These are phyloP conservation scores for Aspergillus ustus DNA, from an alignment of 2,329 filamentous ascomycete genomes.

Conservation along the genomic window DNA sequence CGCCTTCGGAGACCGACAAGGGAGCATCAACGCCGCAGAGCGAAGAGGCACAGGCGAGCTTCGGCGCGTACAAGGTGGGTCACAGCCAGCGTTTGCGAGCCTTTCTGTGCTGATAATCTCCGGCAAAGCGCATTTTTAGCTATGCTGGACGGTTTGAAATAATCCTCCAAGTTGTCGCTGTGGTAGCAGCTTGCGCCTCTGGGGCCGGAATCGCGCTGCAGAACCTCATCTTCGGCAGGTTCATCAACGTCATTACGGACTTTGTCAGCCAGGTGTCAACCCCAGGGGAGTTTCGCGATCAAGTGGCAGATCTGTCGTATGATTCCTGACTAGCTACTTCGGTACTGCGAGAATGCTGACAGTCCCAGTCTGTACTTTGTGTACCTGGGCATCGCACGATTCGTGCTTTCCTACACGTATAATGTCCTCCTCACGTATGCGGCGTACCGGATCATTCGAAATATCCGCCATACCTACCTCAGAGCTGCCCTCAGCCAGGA, in stretches of 20 bases:
- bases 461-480: conserved; percentile 82
- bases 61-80: conserved; percentile 7
- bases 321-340: neutral
- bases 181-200: conserved; percentile 9
- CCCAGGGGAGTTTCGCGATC: neutral
- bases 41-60: neutral
- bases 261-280: neutral
- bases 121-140: conserved; percentile 12
- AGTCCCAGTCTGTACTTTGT: conserved; percentile 71
- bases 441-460: conserved; percentile 76
- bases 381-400: conserved; percentile 81
- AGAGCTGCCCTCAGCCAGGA: conserved; percentile 84
- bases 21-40: neutral
- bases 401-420: conserved; percentile 74
- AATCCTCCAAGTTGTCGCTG: conserved; percentile 5
- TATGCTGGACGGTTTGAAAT: conserved; percentile 6
- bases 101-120: neutral
- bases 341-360: conserved; percentile 22
- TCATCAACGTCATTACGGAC: conserved; percentile 10
- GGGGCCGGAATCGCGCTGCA: conserved; percentile 15
- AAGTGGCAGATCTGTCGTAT: conserved; percentile 11
- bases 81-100: neutral
- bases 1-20: neutral
- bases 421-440: conserved; percentile 91
- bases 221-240: conserved; percentile 18